Evolutionary conservation across 148 eudicot genomes (phyloP).

Genomic region (Arbutus unedo): DNA sequence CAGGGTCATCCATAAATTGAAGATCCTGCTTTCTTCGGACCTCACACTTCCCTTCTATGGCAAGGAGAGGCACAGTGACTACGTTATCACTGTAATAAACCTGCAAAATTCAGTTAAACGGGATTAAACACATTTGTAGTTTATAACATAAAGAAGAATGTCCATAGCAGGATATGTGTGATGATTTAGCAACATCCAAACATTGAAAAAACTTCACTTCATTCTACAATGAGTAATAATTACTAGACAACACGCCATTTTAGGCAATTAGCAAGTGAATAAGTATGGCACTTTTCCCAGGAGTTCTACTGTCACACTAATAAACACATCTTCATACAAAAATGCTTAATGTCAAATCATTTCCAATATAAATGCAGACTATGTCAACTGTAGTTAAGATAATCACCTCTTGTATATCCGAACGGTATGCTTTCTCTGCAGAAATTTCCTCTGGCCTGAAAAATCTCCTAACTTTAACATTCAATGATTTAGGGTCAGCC

Average conservation of each 20-base stretch:
- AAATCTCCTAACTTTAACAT: conserved; percentile 66
- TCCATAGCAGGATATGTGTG: background rate
- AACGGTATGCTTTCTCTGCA: conserved; percentile 81
- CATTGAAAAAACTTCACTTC: background rate
- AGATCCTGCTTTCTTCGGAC: conserved; percentile 69
- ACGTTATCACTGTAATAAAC: conserved; percentile 80
- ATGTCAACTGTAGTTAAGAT: background rate
- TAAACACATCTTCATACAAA: background rate
- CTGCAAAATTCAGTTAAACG: conserved; percentile 32
- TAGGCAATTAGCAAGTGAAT: background rate
- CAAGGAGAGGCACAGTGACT: conserved; percentile 36
- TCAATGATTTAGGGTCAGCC: conserved; percentile 39
- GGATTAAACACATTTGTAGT: background rate
- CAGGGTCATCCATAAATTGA: conserved; percentile 43
- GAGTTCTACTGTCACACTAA: background rate
- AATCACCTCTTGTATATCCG: conserved; percentile 86
- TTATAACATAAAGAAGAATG: background rate
- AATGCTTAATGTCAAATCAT: background rate
- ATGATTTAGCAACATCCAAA: background rate
- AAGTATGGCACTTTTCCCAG: background rate
- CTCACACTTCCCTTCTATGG: conserved; percentile 82
- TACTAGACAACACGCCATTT: background rate
- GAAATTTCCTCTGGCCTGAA: conserved; percentile 93
- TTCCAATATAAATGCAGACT: conserved; percentile 6
- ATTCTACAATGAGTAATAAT: background rate